Evolutionary conservation across 371 early-diverging fungal genomes (phyloP), one percentile per base, ranked within the genome.

Genomic region (Mucor circinelloides): DNA sequence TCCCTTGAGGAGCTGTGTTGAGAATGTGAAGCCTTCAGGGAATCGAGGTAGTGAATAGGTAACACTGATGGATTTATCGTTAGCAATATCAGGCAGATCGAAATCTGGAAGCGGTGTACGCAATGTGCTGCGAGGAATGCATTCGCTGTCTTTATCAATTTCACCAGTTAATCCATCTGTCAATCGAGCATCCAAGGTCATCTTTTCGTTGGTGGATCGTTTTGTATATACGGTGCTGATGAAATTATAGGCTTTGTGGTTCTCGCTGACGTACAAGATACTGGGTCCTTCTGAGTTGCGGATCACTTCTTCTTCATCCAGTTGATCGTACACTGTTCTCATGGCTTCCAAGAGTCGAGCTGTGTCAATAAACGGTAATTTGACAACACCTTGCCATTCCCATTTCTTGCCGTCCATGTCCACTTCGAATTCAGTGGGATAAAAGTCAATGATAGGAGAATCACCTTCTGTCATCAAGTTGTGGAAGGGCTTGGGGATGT

Each of bases 331-430:
- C 1, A 82, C 76, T 2, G 90, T 85, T 36, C 76, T 68, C 89
- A 97, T 90, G 2, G 96, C 97, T 6, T 84, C 78, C 23, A 95
- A 69, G 31, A 99, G 82, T 50, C 97, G 88, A 17, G 81, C 60
- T 60, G 94, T 90, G 50, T 98, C 95, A 72, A 98, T 93, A 72
- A 97, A 99, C 0, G 97, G 95, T n/a, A 99, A 80, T 38, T 96
- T 82, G 4, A 92, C 97, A 10, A 99, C 95, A 40, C 94, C 98
- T 86, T 99, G 97, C 99, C 99, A 99, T 19, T 92, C 86, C 85
- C 91, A 92, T 78, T 96, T 94, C 80, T 99, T 99, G 70, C 99
- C 99, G 76, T 99, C 98, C 88, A 97, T 81, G 75, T 99, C 99
- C 38, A 95, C 88, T 36, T 92, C 88, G 71, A 99, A 97, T 32